Evolutionary conservation across 2,329 filamentous ascomycete genomes (phyloP).

Genomic region (Graphiopsis chlorocephala): DNA sequence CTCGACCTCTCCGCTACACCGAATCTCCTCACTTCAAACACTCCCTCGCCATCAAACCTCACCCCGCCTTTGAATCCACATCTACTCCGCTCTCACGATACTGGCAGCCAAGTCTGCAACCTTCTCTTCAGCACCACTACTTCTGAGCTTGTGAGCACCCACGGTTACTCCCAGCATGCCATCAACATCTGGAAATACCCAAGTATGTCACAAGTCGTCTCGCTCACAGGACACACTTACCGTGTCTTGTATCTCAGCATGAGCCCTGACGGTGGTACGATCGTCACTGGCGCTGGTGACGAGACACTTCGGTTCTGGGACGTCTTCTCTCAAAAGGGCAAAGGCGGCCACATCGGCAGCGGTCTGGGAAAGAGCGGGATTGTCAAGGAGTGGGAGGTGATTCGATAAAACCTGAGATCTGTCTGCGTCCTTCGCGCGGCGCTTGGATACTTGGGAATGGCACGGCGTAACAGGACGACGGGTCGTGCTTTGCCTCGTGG

Average conservation of each 20-base stretch:
- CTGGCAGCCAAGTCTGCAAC: slow-evolving; percentile 98
- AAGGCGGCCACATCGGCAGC: slow-evolving; percentile 59
- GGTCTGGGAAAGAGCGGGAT: slow-evolving; percentile 59
- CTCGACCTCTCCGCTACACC: slow-evolving; percentile 25
- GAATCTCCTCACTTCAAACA: slow-evolving; percentile 29
- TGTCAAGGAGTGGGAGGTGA: slow-evolving; percentile 15
- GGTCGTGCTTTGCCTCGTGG: neutral
- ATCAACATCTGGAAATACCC: slow-evolving; percentile 99
- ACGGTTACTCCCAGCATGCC: slow-evolving; percentile 97
- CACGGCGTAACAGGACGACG: neutral
- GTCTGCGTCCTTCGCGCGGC: neutral
- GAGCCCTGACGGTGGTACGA: slow-evolving; percentile 90
- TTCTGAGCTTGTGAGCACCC: slow-evolving; percentile 94
- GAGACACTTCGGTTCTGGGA: slow-evolving; percentile 98
- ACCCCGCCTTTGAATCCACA: slow-evolving; percentile 44
- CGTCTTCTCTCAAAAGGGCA: slow-evolving; percentile 80
- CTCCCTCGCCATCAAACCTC: slow-evolving; percentile 30
- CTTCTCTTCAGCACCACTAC: slow-evolving; percentile 96
- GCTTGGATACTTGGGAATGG: neutral
- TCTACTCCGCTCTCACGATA: slow-evolving; percentile 78
- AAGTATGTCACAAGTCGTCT: slow-evolving; percentile 94
- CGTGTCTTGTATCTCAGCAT: slow-evolving; percentile 94
- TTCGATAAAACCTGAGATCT: neutral
- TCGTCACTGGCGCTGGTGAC: slow-evolving; percentile 94
- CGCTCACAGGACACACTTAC: slow-evolving; percentile 93